Percentiles rank a stretch among this genome's conserved stretches.
Evolutionary conservation across 371 early-diverging fungal genomes (phyloP).

Genomic region (Basidiobolus meristosporus): DNA sequence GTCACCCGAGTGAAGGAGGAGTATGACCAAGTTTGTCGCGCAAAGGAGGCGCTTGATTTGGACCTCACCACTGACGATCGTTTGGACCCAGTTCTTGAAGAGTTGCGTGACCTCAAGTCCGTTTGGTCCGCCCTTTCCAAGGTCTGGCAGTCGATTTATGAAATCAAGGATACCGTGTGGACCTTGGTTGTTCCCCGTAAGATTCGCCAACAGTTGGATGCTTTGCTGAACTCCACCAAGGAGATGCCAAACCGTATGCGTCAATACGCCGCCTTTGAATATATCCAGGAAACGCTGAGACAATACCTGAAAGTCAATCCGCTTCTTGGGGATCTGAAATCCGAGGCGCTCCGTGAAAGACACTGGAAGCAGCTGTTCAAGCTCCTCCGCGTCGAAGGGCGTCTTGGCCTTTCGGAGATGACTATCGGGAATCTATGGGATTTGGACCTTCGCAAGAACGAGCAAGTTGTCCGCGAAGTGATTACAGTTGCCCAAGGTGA

Average conservation of each 20-base stretch:
- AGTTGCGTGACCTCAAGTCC: slow-evolving; percentile 76
- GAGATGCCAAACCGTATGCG: slow-evolving; percentile 89
- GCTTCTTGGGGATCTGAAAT: slow-evolving; percentile 76
- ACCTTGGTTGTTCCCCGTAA: slow-evolving; percentile 74
- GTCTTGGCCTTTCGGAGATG: slow-evolving; percentile 55
- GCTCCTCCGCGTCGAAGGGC: slow-evolving; percentile 48
- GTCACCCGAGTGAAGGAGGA: slow-evolving; percentile 71
- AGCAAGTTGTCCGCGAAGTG: slow-evolving; percentile 63
- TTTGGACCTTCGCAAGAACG: slow-evolving; percentile 75
- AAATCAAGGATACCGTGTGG: slow-evolving; percentile 81
- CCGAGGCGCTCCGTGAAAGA: slow-evolving; percentile 89
- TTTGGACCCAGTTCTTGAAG: slow-evolving; percentile 79
- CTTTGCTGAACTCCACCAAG: slow-evolving; percentile 60
- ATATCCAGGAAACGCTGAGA: slow-evolving; percentile 69
- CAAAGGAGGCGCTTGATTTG: slow-evolving; percentile 86
- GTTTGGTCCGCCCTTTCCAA: slow-evolving; percentile 81
- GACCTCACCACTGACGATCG: slow-evolving; percentile 43
- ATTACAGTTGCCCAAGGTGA: slow-evolving; percentile 92
- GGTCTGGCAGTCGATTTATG: slow-evolving; percentile 69
- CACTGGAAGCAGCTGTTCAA: slow-evolving; percentile 93
- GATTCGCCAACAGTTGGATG: slow-evolving; percentile 70
- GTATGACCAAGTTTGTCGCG: slow-evolving; percentile 73
- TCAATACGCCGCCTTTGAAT: slow-evolving; percentile 94
- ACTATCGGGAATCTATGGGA: slow-evolving; percentile 93
- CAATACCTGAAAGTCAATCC: slow-evolving; percentile 61